A percentile compares a stretch with the other conserved stretches of the same genome.
These are phyloP conservation scores for Chalara sp. DNA, from an alignment of 2,329 filamentous ascomycete genomes.

Conservation along the genomic window DNA sequence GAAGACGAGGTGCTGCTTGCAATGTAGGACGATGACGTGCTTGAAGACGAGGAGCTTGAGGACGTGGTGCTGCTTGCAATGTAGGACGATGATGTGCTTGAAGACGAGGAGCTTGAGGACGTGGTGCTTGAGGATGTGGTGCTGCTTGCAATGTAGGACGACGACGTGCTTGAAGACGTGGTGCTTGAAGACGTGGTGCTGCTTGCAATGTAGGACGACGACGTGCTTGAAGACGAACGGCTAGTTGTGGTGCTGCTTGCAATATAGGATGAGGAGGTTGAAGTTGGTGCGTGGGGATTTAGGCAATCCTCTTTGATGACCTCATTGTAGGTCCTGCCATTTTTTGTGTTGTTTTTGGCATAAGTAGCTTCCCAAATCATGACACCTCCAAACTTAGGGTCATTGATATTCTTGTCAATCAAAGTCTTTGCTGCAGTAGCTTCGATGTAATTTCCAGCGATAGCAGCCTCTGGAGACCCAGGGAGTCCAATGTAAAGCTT, in stretches of 20 bases:
- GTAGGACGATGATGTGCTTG: neutral
- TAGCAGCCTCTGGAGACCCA: constrained; percentile 6
- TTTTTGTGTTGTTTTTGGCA: neutral
- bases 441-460: constrained; percentile 15
- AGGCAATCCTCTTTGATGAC: neutral
- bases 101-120: neutral
- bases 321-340: neutral
- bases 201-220: neutral
- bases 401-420: constrained; percentile 12
- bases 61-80: neutral
- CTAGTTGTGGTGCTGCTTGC: neutral
- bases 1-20: neutral
- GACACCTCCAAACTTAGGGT: constrained; percentile 25
- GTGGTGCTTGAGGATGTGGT: neutral
- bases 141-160: neutral
- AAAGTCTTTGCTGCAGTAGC: constrained; percentile 18
- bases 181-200: neutral
- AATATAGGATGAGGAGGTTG: neutral
- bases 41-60: neutral
- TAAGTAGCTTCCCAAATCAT: constrained; percentile 25
- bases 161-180: neutral
- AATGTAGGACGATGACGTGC: neutral
- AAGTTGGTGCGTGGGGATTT: neutral
- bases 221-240: neutral
- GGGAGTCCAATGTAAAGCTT: constrained; percentile 25